A percentile compares a stretch with the other conserved stretches of the same genome.
Evolutionary conservation across 371 early-diverging fungal species (phyloP).

Genomic region (Circinella umbellata): DNA sequence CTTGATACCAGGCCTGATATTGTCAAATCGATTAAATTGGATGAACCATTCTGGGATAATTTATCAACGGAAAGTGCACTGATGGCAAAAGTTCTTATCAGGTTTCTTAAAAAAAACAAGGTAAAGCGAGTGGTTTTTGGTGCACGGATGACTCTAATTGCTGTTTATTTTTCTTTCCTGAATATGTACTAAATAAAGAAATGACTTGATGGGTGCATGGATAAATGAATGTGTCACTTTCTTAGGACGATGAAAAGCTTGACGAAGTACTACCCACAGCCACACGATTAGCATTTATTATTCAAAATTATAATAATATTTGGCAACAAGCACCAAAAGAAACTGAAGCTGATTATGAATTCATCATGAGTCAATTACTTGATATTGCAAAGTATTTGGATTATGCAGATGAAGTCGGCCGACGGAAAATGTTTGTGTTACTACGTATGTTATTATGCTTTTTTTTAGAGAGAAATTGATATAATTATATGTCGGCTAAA

Average conservation of each 20-base stretch:
- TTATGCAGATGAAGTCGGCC: constrained; percentile 87
- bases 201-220: neutral
- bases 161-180: neutral
- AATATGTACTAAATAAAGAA: neutral
- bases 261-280: constrained; percentile 80
- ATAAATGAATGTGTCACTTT: neutral
- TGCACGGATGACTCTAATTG: neutral
- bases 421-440: constrained; percentile 78
- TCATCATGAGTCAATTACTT: constrained; percentile 78
- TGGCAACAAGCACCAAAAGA: constrained; percentile 68
- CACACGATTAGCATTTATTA: constrained; percentile 68
- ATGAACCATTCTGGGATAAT: constrained; percentile 77
- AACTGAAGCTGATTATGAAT: constrained; percentile 68
- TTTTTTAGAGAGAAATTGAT: neutral
- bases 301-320: constrained; percentile 68
- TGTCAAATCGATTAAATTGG: constrained; percentile 59
- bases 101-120: constrained; percentile 57
- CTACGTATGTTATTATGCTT: constrained; percentile 59
- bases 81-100: constrained; percentile 67
- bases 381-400: constrained; percentile 78
- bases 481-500: neutral
- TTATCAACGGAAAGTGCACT: constrained; percentile 81
- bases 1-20: constrained; percentile 72
- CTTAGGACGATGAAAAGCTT: constrained; percentile 59
- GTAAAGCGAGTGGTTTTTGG: constrained; percentile 22